Conservation (phyloP, 148 eudicot species). For the Chenopodium formosanum region DNA sequence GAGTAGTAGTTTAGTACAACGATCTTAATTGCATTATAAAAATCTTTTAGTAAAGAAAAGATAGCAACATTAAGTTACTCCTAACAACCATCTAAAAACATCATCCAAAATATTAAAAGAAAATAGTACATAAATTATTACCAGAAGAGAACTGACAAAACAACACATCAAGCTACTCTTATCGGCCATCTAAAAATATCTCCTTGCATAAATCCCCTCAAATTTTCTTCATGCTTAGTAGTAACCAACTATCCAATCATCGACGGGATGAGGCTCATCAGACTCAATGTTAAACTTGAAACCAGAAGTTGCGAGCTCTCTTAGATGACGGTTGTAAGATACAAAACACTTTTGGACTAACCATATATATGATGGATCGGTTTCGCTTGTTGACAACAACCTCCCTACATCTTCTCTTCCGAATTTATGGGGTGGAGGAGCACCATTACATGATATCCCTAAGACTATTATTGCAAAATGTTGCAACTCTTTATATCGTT, state of each 20-base stretch:
- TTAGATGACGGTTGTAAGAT: background rate
- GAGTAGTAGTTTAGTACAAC: too few relatives aligned
- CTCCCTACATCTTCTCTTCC: conserved; percentile 8
- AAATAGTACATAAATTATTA: too few relatives aligned
- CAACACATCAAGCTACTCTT: too few relatives aligned
- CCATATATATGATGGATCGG: background rate
- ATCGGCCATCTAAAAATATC: too few relatives aligned
- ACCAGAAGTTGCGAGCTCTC: background rate
- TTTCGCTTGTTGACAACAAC: background rate
- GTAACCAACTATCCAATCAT: background rate
- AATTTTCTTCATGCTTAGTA: too few relatives aligned
- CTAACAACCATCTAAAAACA: background rate
- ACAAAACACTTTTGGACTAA: background rate
- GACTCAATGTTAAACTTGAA: background rate
- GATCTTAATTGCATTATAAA: too few relatives aligned
- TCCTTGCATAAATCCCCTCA: background rate
- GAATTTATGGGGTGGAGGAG: background rate
- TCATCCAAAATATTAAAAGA: too few relatives aligned
- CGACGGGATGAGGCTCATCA: background rate
- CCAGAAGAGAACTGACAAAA: background rate
- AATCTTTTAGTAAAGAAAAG: too few relatives aligned
- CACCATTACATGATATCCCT: background rate
- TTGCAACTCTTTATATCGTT: background rate
- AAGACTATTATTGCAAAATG: background rate
- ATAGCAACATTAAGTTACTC: too few relatives aligned